phyloP scores from a whole-genome alignment of 2,329 filamentous ascomycete species.

The Monilinia laxa region DNA sequence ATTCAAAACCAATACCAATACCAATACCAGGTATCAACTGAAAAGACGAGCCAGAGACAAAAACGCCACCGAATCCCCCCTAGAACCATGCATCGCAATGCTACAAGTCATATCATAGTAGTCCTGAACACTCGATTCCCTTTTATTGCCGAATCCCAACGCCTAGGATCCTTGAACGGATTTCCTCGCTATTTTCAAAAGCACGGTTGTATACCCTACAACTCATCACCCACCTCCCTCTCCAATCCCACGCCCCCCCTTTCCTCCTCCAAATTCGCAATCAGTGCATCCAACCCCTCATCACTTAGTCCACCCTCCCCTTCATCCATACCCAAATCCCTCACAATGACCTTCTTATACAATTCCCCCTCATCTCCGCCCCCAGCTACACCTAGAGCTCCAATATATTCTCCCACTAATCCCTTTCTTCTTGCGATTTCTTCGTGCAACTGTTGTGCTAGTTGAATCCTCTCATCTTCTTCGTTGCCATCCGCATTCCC shows the following conservation, averaged over 20 bases:
- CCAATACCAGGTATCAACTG: too few relatives aligned
- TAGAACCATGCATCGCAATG: too few relatives aligned
- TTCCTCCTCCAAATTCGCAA: constrained; percentile 35
- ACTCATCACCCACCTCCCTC: constrained; percentile 12
- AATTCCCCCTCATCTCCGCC: constrained; percentile 71
- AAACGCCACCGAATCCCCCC: too few relatives aligned
- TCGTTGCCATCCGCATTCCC: constrained; percentile 43
- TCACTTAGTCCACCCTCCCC: constrained; percentile 38
- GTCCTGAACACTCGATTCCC: too few relatives aligned
- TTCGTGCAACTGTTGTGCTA: constrained; percentile 57
- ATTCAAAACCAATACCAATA: too few relatives aligned
- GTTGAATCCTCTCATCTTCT: constrained; percentile 53
- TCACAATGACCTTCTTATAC: constrained; percentile 52
- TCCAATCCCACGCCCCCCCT: constrained; percentile 22
- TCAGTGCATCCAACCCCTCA: constrained; percentile 35
- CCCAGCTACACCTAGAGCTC: constrained; percentile 66
- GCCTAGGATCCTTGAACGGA: too few relatives aligned
- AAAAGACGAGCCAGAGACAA: too few relatives aligned
- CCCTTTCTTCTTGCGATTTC: constrained; percentile 53
- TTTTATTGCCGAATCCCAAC: too few relatives aligned
- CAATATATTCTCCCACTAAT: constrained; percentile 66
- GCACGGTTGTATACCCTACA: not conserved
- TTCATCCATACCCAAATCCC: constrained; percentile 49
- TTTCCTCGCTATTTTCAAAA: too few relatives aligned
- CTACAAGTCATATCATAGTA: too few relatives aligned